Percentiles rank a stretch among this genome's conserved stretches.
Evolutionary conservation across 2,329 filamentous ascomycete species (phyloP).

Genomic region (Sporothrix dimorphospora): DNA sequence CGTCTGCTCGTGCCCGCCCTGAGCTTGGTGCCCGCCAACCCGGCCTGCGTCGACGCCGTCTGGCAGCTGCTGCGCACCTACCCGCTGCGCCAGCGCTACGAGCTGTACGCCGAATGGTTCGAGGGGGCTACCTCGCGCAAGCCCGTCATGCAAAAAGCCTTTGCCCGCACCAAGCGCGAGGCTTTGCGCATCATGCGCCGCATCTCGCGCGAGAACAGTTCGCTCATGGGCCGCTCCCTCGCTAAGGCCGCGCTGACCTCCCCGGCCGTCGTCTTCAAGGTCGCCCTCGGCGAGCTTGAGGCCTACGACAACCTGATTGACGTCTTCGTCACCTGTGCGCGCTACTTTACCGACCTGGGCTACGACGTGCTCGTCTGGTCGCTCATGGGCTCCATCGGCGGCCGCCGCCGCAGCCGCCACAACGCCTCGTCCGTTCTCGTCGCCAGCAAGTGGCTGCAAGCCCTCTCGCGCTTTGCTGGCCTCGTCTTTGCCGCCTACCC

Average conservation of each 20-base stretch:
- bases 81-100: constrained; percentile 75
- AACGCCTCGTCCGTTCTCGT: constrained; percentile 67
- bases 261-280: constrained; percentile 87
- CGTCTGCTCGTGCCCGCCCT: constrained; percentile 85
- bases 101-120: constrained; percentile 93
- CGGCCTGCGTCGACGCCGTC: constrained; percentile 80
- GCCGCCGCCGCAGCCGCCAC: constrained; percentile 64
- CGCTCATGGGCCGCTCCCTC: constrained; percentile 81
- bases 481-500: constrained; percentile 86
- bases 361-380: constrained; percentile 96
- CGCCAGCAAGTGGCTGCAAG: constrained; percentile 89
- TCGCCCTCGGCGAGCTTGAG: constrained; percentile 88
- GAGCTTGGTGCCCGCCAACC: constrained; percentile 83
- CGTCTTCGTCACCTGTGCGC: constrained; percentile 89
- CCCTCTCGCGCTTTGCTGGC: constrained; percentile 86
- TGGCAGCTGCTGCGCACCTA: constrained; percentile 82
- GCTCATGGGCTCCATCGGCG: constrained; percentile 72
- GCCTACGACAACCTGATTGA: constrained; percentile 94
- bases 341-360: constrained; percentile 89
- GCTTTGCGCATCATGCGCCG: constrained; percentile 87
- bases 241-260: constrained; percentile 92
- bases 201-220: constrained; percentile 83
- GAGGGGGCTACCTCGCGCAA: constrained; percentile 74
- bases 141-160: constrained; percentile 77
- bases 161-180: constrained; percentile 74